Base-by-base conservation (phyloP, 2,329 filamentous ascomycete genomes). In the Stagonosporopsis rhizophila region DNA sequence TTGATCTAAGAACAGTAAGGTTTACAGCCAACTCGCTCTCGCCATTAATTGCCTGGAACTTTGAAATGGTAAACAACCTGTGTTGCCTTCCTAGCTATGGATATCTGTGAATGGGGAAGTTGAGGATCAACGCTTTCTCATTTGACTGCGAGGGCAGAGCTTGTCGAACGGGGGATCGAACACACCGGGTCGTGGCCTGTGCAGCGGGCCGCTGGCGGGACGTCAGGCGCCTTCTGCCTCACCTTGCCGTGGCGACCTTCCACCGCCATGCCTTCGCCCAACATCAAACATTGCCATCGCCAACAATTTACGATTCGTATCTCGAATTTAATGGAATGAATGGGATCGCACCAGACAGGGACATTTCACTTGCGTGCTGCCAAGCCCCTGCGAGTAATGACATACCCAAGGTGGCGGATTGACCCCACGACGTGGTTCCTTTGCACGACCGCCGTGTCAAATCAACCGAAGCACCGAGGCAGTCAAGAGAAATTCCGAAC, bases 361-460 rank as follows among this genome's bases (percentile, higher is more conserved):
- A 22, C 34, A 14, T n/a, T 11, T 8, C 6, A 34, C 8, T 25
- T 12, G 37, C 45, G 17, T 17, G 15, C 22, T 23, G 22, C n/a
- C 2, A 15, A 27, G 28, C 11, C 20, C 2, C 14, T 20, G 28
- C 20, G 19, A 17, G 23, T 23, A 6, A 23, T n/a, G 12, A 22
- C 37, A 15, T 12, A 19, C 14, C 9, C 19, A 25, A 30, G n/a
- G 12, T 44, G 11, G 11, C 15, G 30, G 12, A 20, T 32, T 17
- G 35, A 52, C 41, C 42, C 41, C 15, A 34, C 25, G 17, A 14
- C n/a, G 27, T 30, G 37, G 44, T 47, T 42, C 11, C 30, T 19
- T 40, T 40, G 52, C 39, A 44, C 25, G 25, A 48, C 52, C 32
- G 39, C 11, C 30, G 14, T 44, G 39, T 55, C 44, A 44, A 49